These are phyloP conservation scores for Ceratocystis albifundus DNA, from an alignment of 2,329 filamentous ascomycete genomes.

Conservation along the genomic window DNA sequence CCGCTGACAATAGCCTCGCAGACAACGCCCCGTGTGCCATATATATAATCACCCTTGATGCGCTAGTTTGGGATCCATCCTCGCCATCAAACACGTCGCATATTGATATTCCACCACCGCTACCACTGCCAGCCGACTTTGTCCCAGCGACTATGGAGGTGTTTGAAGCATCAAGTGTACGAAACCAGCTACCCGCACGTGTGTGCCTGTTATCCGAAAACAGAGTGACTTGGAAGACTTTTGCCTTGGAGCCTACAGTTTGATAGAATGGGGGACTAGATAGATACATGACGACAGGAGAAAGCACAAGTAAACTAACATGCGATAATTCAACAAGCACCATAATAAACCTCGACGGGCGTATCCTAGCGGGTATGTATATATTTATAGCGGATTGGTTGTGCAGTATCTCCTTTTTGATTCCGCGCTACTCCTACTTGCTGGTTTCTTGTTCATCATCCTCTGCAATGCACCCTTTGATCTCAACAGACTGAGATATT, in stretches of 20 bases:
- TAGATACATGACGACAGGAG: neutral
- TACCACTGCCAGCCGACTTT: conserved; percentile 28
- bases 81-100: neutral
- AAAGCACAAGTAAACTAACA: neutral
- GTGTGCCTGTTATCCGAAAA: conserved; percentile 42
- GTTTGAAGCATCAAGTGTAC: conserved; percentile 34
- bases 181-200: conserved; percentile 39
- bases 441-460: neutral
- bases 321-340: neutral
- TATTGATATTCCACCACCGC: conserved; percentile 8
- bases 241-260: conserved; percentile 29
- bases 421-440: neutral
- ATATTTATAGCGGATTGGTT: neutral
- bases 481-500: neutral
- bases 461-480: neutral
- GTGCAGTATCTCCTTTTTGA: neutral
- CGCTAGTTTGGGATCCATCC: conserved; percentile 13
- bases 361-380: neutral
- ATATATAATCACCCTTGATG: conserved; percentile 18
- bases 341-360: neutral
- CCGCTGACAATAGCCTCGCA: neutral
- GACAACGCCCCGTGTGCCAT: conserved; percentile 13
- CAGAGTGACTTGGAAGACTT: conserved; percentile 38
- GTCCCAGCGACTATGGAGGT: conserved; percentile 42
- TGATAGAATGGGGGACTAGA: neutral